Conservation (phyloP, 2,329 filamentous ascomycete species). For the Trichophyton simii region DNA sequence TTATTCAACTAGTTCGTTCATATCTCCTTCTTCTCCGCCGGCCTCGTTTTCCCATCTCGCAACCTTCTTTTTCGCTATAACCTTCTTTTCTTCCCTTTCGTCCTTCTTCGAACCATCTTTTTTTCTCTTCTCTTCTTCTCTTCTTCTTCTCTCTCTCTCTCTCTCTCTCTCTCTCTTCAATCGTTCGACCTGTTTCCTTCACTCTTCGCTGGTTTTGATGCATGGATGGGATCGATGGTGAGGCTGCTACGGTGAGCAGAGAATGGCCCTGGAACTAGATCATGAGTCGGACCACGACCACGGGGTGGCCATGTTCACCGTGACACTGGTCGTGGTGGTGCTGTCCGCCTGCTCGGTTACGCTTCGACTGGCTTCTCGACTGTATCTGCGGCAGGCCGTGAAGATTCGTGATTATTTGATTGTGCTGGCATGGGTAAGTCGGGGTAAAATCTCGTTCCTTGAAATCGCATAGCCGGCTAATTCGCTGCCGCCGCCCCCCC, state of each 20-base stretch:
- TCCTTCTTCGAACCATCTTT: not conserved
- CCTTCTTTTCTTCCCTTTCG: not conserved
- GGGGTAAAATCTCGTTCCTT: not conserved
- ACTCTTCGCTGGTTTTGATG: not conserved
- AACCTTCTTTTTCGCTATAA: not conserved
- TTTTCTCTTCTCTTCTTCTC: not conserved
- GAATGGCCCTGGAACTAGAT: not conserved
- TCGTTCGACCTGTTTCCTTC: not conserved
- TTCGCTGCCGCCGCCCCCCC: too few relatives aligned
- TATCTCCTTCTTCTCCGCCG: not conserved
- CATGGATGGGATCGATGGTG: not conserved
- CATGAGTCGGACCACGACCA: constrained; percentile 3
- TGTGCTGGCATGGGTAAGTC: constrained; percentile 57
- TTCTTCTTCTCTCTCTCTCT: not conserved
- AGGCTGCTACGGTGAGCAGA: not conserved
- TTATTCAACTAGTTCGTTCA: not conserved
- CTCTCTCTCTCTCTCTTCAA: not conserved
- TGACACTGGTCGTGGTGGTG: constrained; percentile 40
- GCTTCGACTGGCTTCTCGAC: constrained; percentile 59
- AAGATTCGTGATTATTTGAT: constrained; percentile 74
- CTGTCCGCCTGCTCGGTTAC: constrained; percentile 63
- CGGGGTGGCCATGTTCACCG: constrained; percentile 27
- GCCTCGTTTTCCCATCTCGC: not conserved
- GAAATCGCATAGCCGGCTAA: not conserved
- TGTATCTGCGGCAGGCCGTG: constrained; percentile 58